These are phyloP conservation scores for Didymella exigua DNA, from an alignment of 2,329 filamentous ascomycete genomes.

Conservation along the genomic window DNA sequence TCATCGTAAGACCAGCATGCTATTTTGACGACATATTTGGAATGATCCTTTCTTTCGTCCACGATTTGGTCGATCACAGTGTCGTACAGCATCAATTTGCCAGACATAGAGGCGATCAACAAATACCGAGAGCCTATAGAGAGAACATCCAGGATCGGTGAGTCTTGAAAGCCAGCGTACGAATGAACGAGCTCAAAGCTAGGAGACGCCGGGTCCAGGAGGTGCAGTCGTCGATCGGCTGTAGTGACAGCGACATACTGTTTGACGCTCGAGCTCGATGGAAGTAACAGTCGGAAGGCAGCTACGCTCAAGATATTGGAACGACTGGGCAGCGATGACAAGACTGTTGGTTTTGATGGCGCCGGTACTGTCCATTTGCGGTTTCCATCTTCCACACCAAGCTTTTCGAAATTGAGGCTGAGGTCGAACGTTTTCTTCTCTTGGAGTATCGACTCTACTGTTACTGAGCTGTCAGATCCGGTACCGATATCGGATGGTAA, in stretches of 20 bases:
- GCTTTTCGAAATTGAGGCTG: conserved; percentile 61
- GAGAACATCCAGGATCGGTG: conserved; percentile 60
- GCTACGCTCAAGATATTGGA: conserved; percentile 61
- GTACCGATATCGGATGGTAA: conserved; percentile 58
- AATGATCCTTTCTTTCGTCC: conserved; percentile 61
- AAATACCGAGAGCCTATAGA: conserved; percentile 53
- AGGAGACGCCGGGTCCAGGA: conserved; percentile 48
- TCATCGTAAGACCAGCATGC: conserved; percentile 46
- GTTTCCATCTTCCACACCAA: conserved; percentile 53
- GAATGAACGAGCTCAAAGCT: conserved; percentile 45
- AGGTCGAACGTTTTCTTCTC: conserved; percentile 66
- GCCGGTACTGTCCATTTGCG: conserved; percentile 55
- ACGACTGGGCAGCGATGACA: conserved; percentile 53
- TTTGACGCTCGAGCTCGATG: conserved; percentile 14
- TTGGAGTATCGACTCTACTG: conserved; percentile 64
- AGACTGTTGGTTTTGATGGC: conserved; percentile 51
- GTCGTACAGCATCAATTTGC: conserved; percentile 58
- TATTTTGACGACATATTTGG: conserved; percentile 64
- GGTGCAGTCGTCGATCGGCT: conserved; percentile 53
- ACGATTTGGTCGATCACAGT: conserved; percentile 47
- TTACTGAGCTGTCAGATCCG: conserved; percentile 53
- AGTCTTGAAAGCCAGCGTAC: conserved; percentile 53
- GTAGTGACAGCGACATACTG: conserved; percentile 45
- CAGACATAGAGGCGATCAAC: conserved; percentile 65
- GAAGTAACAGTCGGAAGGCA: conserved; percentile 47